These are phyloP conservation scores for Jaminaea rosea DNA, from an alignment of 1,284 basidiomycete genomes.

Conservation along the genomic window DNA sequence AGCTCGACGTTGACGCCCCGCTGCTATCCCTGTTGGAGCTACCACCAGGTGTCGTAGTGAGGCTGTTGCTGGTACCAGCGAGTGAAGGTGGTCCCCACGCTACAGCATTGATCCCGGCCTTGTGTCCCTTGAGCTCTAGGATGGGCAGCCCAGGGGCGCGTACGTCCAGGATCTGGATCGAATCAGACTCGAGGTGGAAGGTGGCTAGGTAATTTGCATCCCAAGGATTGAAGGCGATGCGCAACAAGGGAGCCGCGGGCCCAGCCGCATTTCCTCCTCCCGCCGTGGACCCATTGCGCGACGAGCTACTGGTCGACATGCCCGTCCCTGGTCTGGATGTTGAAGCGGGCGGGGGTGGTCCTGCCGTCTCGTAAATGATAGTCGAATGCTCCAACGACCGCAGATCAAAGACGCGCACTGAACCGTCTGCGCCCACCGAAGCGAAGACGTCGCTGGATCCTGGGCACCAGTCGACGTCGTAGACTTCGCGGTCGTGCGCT, in stretches of 20 bases:
- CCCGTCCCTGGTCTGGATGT: slow-evolving; percentile 5
- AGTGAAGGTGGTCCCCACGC: slow-evolving; percentile 40
- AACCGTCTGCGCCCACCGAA: slow-evolving; percentile 94
- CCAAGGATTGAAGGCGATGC: slow-evolving; percentile 47
- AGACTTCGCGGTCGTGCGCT: slow-evolving; percentile 95
- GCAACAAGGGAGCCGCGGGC: slow-evolving; percentile 32
- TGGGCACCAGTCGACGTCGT: slow-evolving; percentile 96
- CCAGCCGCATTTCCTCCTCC: slow-evolving; percentile 4
- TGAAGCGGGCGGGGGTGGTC: slow-evolving; percentile 14
- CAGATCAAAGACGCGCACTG: slow-evolving; percentile 88
- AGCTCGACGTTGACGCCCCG: not conserved
- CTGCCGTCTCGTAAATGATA: slow-evolving; percentile 73
- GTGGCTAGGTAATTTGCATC: slow-evolving; percentile 47
- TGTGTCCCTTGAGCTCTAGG: slow-evolving; percentile 42
- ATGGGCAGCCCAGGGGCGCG: slow-evolving; percentile 44
- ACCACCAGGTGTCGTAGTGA: not conserved
- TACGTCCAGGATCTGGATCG: slow-evolving; percentile 46
- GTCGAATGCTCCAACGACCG: slow-evolving; percentile 95
- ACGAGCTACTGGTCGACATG: not conserved
- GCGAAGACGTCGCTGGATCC: slow-evolving; percentile 96
- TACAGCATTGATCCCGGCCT: slow-evolving; percentile 39
- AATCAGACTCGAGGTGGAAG: slow-evolving; percentile 42
- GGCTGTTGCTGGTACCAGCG: not conserved
- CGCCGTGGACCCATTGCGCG: not conserved
- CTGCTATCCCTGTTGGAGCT: not conserved